These are phyloP conservation scores for Chenopodium suecicum DNA, from an alignment of 148 eudicot genomes.

Conservation along the genomic window DNA sequence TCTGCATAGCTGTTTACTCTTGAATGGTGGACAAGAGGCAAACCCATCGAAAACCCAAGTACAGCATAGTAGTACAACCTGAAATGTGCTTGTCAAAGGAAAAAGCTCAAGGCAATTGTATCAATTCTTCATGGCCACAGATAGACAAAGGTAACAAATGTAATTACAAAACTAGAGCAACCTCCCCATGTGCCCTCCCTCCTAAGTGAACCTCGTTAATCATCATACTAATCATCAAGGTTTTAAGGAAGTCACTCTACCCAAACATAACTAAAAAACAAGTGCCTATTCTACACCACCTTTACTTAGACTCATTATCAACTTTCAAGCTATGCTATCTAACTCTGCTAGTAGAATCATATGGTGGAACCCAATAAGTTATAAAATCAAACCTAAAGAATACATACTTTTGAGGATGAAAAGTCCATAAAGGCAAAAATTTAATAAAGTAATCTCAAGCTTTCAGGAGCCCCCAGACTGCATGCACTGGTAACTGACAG, in stretches of 20 bases:
- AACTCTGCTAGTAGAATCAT: not conserved
- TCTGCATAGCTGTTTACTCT: slow-evolving; percentile 71
- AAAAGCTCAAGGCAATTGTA: slow-evolving; percentile 84
- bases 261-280: not conserved
- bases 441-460: not conserved
- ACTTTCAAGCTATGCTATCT: not conserved
- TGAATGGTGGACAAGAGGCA: slow-evolving; percentile 9
- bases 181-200: not conserved
- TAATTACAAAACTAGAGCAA: not conserved
- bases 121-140: slow-evolving; percentile 86
- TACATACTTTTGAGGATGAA: not conserved
- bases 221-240: not conserved
- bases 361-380: not conserved
- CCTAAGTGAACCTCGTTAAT: not conserved
- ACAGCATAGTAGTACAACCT: slow-evolving; percentile 41
- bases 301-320: not conserved
- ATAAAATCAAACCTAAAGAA: not conserved
- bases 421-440: not conserved
- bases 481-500: not conserved
- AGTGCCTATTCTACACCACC: not conserved
- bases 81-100: slow-evolving; percentile 80
- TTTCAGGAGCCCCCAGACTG: not conserved
- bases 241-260: not conserved
- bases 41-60: slow-evolving; percentile 12
- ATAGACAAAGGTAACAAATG: slow-evolving; percentile 30